Base-by-base conservation (phyloP, 1,284 basidiomycete genomes). In the Ceratobasidium papillatum region DNA sequence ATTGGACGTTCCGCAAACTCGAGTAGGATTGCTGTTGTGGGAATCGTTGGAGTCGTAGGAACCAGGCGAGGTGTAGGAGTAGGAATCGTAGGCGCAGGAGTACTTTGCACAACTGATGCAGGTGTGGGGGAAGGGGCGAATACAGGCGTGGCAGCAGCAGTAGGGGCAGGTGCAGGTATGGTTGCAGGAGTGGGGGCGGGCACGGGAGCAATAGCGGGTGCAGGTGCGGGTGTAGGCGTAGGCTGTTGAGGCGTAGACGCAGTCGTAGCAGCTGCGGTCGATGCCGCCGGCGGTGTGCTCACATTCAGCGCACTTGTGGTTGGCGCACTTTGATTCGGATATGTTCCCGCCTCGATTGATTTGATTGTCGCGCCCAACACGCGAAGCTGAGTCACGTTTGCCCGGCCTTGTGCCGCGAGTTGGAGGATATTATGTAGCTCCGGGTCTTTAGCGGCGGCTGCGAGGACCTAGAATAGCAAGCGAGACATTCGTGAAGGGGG, bases 361-460 rank as follows among this genome's bases (percentile, higher is more conserved):
- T 62, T 72, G 58, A 72, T 72, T 11, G 69, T 45, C 2, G 58
- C 47, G 30, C 69, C 69, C 56, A 72, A 56, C 43, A 58, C 58
- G 45, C 69, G 69, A 14, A 72, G 69, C 41, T 72, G 69, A 32
- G 58, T 30, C 30, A 62, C 56, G 47, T 58, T 72, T 47, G 69
- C 69, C 22, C 43, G 52, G 30, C 69, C 69, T 52, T 72, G 56
- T 32, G 58, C 56, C 27, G 69, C 69, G 7, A 72, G 69, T 27
- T 72, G 43, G 11, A 72, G 58, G 32, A 72, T 56, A 3, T 25
- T 30, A 7, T 72, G 41, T 36, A 72, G 69, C 19, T 72, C 69
- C 32, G 69, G 69, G 56, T 72, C 69, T 62, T 72, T 72, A 34
- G 69, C 69, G 58, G 69, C 69, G 56, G 69, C 69, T 30, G 69